Conservation (phyloP, 2,329 filamentous ascomycete genomes). For the Claviceps pazoutovae region DNA sequence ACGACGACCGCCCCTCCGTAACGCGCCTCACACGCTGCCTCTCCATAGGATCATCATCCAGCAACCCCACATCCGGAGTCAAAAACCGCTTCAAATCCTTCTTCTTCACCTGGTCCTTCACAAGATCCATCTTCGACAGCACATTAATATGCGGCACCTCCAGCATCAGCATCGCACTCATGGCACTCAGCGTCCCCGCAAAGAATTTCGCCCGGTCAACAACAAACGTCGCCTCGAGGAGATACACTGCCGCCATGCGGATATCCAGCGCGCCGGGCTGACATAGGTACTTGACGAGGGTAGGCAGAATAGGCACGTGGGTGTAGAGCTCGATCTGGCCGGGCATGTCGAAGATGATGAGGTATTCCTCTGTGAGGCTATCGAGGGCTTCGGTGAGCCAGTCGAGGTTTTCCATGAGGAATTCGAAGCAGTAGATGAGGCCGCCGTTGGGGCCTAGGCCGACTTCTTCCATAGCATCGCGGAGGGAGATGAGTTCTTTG, state of each 20-base stretch:
- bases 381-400: constrained; percentile 79
- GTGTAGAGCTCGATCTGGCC: constrained; percentile 98
- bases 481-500: constrained; percentile 82
- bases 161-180: constrained; percentile 98
- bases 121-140: constrained; percentile 92
- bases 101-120: constrained; percentile 77
- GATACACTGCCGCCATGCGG: constrained; percentile 81
- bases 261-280: constrained; percentile 72
- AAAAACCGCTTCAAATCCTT: constrained; percentile 82
- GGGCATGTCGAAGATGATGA: constrained; percentile 97
- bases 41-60: constrained; percentile 65
- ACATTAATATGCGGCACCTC: constrained; percentile 96
- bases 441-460: constrained; percentile 82
- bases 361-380: constrained; percentile 78
- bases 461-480: constrained; percentile 95
- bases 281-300: constrained; percentile 68
- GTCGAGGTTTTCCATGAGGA: constrained; percentile 85
- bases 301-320: constrained; percentile 82
- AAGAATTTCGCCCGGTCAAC: constrained; percentile 96
- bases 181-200: constrained; percentile 83
- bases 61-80: constrained; percentile 66
- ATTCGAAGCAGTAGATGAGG: constrained; percentile 93
- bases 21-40: constrained; percentile 20
- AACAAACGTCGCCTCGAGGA: constrained; percentile 91
- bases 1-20: constrained; percentile 22